Base-by-base conservation (phyloP, 257 asterid genomes). In the Haberlea rhodopensis region DNA sequence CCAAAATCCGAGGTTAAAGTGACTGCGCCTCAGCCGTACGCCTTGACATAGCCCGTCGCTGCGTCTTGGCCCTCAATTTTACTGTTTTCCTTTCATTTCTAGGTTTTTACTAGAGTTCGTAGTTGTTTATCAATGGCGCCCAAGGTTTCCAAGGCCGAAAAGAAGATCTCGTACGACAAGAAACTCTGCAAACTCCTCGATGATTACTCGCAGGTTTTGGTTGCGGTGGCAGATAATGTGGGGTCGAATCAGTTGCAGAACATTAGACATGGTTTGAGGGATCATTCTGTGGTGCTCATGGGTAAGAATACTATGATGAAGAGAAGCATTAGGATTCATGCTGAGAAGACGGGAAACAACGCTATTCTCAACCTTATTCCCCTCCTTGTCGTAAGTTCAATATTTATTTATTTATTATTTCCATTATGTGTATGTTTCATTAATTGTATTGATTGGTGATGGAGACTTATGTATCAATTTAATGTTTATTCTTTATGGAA, bases 291-390 rank as follows among this genome's bases (percentile, higher is more conserved):
- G 1, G 94, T 94, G 29, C 88, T 94, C 10, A 94, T 94, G 97
- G 99, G 99, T 20, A 94, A 94, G 75, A 94, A 94, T 45, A 94
- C 99, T 10, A 84, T 94, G 99, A 94, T 94, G 94, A 94, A 94
- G 94, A 83, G 95, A 74, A 70, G 80, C 7, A 60, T 91, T 57
- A 75, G 92, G 37, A 88, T 87, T 25, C 97, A 94, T 45, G 77
- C 89, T 40, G 98, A 88, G 53, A 87, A 92, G 37, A 80, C 96
- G 8, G 97, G 92, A 9, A 87, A 90, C 73, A 48, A 70, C 0
- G 78, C 85, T 7, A 82, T 84, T 18, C 91, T 90, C 20, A 90
- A 81, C 57, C 84, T 94, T 27, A 84, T 94, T 46, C 96, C 97
- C 8, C 88, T 90, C 57, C 97, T 94, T 40, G 87, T 80, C 52